Evolutionary conservation across 108 stramenopile species (phyloP), one percentile per base, ranked within the genome.

Genomic region (Epipyxis sp.): DNA sequence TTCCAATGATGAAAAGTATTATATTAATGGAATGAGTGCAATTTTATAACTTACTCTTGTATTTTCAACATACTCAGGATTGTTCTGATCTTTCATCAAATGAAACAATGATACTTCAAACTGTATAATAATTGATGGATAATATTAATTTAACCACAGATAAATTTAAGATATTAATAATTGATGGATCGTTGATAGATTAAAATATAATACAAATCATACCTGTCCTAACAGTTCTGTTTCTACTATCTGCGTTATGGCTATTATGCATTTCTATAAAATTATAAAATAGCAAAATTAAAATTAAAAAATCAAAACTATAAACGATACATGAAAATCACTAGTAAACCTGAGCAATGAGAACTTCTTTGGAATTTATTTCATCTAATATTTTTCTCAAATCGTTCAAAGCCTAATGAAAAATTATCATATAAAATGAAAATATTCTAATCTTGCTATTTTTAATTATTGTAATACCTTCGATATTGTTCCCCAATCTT

Each of bases 401-500:
- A n/a, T n/a, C n/a, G n/a, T n/a, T n/a, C n/a, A n/a, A n/a, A n/a
- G n/a, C n/a, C n/a, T n/a, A n/a, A n/a, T n/a, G n/a, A n/a, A n/a
- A n/a, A n/a, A n/a, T n/a, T n/a, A n/a, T n/a, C n/a, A n/a, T n/a
- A n/a, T n/a, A n/a, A n/a, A n/a, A n/a, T n/a, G n/a, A n/a, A n/a
- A n/a, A n/a, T n/a, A n/a, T n/a, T n/a, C n/a, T n/a, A n/a, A n/a
- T n/a, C n/a, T n/a, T n/a, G n/a, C n/a, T 13, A 29, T 74, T 42
- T 25, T 3, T 27, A 74, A 37, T 16, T 6, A 29, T 10, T 46
- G 27, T 3, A 74, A 37, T 10, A 74, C 50, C 34, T 74, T 37
- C 16, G 71, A 74, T 6, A 74, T 27, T 10, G 10, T 27, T 10
- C 35, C 25, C 71, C 71, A 74, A 74, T 74, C 71, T 25, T 74